Base-by-base conservation (phyloP, 495 filamentous ascomycete species). In the Tuber umbilicatum region DNA sequence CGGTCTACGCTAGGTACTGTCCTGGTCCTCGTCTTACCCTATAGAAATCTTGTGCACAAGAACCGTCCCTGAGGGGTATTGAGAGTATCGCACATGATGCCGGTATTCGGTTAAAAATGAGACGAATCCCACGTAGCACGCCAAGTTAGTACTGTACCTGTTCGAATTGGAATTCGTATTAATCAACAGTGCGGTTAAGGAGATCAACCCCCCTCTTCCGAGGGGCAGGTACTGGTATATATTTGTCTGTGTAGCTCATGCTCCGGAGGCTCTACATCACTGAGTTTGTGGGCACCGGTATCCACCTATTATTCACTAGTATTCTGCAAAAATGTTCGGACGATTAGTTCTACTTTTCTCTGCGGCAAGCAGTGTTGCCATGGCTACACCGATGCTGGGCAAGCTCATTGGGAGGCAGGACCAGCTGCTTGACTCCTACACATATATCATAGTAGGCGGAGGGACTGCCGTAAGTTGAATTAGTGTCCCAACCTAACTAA, bases 381-480 rank as follows among this genome's bases (percentile, higher is more conserved):
- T 73, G 60, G 78, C 78, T 40, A 23, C 73, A 10, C 76, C 72
- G 31, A 76, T 75, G 47, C 42, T 73, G 0, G 79, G 76, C 0
- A 72, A 31, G 19, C 60, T 81, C 16, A 42, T 78, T n/a, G 70
- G 73, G 40, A 71, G 76, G 19, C 64, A 81, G 35, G 76, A 76
- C 23, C 68, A 80, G 2, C 76, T 84, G 10, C 72, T 64, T 14
- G 79, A 75, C 0, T 80, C 81, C 14, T 90, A 86, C 70, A 86
- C 88, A 75, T 88, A 87, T 78, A 80, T 88, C 9, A 83, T 89
- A 40, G 82, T 87, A 19, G 87, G 87, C 35, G 86, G 86, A 14
- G 87, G 86, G n/a, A 79, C 77, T 41, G 77, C 77, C 12, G 77
- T 79, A 79, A 69, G 72, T 78, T 19, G 12, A 70, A 27, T 27